Percentiles rank a stretch among this genome's conserved stretches.
Conservation (phyloP, 345 rosid species). For the Euphorbia peplus region DNA sequence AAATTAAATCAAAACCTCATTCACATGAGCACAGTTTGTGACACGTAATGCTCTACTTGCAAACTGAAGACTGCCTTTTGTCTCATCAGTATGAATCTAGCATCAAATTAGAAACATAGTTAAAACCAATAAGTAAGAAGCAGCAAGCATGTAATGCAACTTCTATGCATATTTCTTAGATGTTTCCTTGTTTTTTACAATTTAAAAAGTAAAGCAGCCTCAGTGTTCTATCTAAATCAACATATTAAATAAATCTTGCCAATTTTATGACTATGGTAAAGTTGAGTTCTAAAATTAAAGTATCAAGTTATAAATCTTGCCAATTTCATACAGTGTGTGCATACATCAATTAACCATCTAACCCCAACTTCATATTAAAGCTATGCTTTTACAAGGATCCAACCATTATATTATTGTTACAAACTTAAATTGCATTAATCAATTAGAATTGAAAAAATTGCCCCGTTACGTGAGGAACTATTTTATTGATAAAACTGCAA, state of each 20-base stretch:
- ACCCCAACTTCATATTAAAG: too few relatives aligned
- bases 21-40: constrained; percentile 88
- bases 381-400: too few relatives aligned
- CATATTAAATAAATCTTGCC: background rate
- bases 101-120: constrained; percentile 18
- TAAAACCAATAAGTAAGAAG: background rate
- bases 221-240: background rate
- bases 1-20: constrained; percentile 52
- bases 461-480: too few relatives aligned
- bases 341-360: too few relatives aligned
- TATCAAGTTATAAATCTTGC: too few relatives aligned
- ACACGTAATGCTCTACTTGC: constrained; percentile 95
- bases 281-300: background rate
- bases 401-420: too few relatives aligned
- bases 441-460: too few relatives aligned
- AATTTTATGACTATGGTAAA: background rate
- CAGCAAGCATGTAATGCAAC: background rate
- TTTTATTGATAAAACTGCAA: too few relatives aligned
- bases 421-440: too few relatives aligned
- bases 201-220: background rate
- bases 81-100: constrained; percentile 93
- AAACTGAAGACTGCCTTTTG: constrained; percentile 92
- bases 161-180: background rate
- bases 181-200: background rate
- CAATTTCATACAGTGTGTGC: too few relatives aligned